A percentile compares a stretch with the other conserved stretches of the same genome.
phyloP scores from a whole-genome alignment of 2,329 filamentous ascomycete genomes.

The Trichophyton equinum region DNA sequence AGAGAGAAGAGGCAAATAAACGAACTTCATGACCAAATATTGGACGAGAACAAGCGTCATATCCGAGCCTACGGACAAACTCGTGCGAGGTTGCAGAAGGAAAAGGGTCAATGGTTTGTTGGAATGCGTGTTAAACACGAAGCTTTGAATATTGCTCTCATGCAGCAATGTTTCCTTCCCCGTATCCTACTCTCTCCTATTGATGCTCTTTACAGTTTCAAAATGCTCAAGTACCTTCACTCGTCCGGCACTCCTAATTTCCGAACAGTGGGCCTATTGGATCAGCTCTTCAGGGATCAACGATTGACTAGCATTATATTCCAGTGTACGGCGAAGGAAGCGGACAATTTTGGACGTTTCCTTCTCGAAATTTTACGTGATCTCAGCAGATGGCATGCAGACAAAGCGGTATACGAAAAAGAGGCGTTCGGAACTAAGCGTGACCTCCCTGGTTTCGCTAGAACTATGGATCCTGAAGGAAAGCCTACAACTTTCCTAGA shows the following conservation, averaged over 20 bases:
- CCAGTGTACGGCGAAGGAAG: slow-evolving; percentile 77
- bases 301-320: slow-evolving; percentile 73
- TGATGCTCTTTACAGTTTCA: slow-evolving; percentile 80
- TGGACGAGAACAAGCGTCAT: slow-evolving; percentile 61
- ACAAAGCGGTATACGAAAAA: slow-evolving; percentile 64
- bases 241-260: slow-evolving; percentile 74
- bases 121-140: slow-evolving; percentile 51
- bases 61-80: slow-evolving; percentile 55
- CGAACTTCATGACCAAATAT: slow-evolving; percentile 55
- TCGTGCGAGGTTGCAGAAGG: slow-evolving; percentile 56
- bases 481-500: slow-evolving; percentile 61
- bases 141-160: slow-evolving; percentile 58
- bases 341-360: slow-evolving; percentile 86
- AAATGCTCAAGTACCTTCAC: slow-evolving; percentile 78
- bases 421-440: slow-evolving; percentile 58
- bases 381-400: slow-evolving; percentile 70
- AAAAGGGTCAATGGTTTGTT: slow-evolving; percentile 68
- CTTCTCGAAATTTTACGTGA: slow-evolving; percentile 70
- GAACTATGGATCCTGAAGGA: slow-evolving; percentile 55
- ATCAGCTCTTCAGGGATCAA: slow-evolving; percentile 72
- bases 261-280: slow-evolving; percentile 69
- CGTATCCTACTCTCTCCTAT: slow-evolving; percentile 69
- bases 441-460: slow-evolving; percentile 66
- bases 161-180: slow-evolving; percentile 89
- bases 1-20: slow-evolving; percentile 57